These are phyloP conservation scores for Nemania abortiva DNA, from an alignment of 2,329 filamentous ascomycete species.

Conservation along the genomic window DNA sequence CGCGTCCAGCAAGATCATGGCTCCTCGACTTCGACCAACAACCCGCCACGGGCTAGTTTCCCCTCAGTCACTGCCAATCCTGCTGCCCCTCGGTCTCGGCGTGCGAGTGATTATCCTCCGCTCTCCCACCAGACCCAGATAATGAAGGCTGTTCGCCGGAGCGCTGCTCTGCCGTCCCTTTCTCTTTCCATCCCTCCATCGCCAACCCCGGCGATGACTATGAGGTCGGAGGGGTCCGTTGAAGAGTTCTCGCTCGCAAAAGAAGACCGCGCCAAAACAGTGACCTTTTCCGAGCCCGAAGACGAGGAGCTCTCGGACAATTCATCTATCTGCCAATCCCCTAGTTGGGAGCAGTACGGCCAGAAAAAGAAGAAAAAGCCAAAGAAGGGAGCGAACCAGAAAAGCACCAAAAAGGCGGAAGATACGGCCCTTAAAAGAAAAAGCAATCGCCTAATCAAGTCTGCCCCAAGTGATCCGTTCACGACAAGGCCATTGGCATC, in stretches of 20 bases:
- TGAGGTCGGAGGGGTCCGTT: constrained; percentile 38
- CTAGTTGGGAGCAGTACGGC: constrained; percentile 70
- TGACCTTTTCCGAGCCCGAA: constrained; percentile 55
- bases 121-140: constrained; percentile 52
- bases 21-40: constrained; percentile 46
- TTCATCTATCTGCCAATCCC: constrained; percentile 70
- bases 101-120: constrained; percentile 50
- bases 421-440: constrained; percentile 54
- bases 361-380: constrained; percentile 63
- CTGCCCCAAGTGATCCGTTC: constrained; percentile 46
- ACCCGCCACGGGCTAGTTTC: constrained; percentile 48
- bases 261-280: constrained; percentile 54
- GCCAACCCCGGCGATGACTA: constrained; percentile 42
- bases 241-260: constrained; percentile 41
- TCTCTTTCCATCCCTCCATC: constrained; percentile 51
- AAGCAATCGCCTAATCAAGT: constrained; percentile 56
- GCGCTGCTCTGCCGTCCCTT: constrained; percentile 50
- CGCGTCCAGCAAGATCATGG: constrained; percentile 52
- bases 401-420: constrained; percentile 59
- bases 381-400: constrained; percentile 57
- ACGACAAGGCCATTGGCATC: constrained; percentile 46
- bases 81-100: constrained; percentile 50
- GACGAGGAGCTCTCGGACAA: constrained; percentile 56
- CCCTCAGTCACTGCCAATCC: constrained; percentile 47
- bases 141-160: constrained; percentile 52